phyloP scores from a whole-genome alignment of 2,329 filamentous ascomycete genomes.

The Pseudofabraea citricarpa region DNA sequence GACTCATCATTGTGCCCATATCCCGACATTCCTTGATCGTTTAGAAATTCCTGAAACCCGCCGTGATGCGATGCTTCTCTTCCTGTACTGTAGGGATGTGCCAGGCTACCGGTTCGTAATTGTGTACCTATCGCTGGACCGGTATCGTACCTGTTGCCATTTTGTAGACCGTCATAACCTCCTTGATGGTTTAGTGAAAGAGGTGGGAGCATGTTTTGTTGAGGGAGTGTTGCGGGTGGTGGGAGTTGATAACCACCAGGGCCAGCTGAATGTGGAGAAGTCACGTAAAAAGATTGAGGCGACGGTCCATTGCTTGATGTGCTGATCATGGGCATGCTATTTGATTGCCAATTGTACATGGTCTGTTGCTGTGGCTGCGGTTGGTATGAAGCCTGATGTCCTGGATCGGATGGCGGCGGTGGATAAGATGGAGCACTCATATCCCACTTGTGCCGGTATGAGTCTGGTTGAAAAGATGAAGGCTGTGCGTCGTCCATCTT shows the following conservation, averaged over 20 bases:
- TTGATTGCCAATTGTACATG: constrained; percentile 11
- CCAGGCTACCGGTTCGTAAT: constrained; percentile 12
- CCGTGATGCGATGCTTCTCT: constrained; percentile 1
- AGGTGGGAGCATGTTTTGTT: constrained; percentile 12
- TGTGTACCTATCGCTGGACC: constrained; percentile 7
- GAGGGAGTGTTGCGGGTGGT: constrained; percentile 12
- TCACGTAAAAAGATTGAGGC: constrained; percentile 11
- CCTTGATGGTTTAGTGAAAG: constrained; percentile 4
- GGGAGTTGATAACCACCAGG: constrained; percentile 9
- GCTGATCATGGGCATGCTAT: constrained; percentile 8
- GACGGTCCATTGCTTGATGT: constrained; percentile 4
- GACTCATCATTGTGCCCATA: background rate
- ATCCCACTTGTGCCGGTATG: constrained; percentile 1
- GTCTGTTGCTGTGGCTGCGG: constrained; percentile 12
- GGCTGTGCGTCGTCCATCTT: background rate
- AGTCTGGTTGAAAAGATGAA: background rate
- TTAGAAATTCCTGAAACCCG: background rate
- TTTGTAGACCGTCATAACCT: constrained; percentile 11
- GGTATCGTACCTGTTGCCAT: constrained; percentile 10
- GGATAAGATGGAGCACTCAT: constrained; percentile 7
- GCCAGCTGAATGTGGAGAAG: constrained; percentile 16
- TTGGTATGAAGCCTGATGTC: background rate
- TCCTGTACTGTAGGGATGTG: constrained; percentile 9
- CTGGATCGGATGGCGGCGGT: constrained; percentile 3
- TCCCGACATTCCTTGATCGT: background rate